A percentile compares a stretch with the other conserved stretches of the same genome.
Evolutionary conservation across 495 filamentous ascomycete genomes (phyloP).

Genomic region (Podospora tetraspora): DNA sequence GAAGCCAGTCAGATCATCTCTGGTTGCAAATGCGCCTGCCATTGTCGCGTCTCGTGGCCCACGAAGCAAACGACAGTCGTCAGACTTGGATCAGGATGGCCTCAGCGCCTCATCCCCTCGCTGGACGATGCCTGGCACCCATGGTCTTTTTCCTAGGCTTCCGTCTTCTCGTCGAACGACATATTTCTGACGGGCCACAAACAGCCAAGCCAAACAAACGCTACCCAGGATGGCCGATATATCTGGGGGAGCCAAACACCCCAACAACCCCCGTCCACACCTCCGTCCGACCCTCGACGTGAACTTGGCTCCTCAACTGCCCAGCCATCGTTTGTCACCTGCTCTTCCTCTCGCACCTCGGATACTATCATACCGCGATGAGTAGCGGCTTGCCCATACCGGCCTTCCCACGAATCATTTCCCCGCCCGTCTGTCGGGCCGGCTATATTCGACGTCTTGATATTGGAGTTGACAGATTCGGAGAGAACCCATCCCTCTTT

Average conservation of each 20-base stretch:
- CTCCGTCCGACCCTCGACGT: neutral
- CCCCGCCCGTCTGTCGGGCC: neutral
- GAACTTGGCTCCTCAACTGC: neutral
- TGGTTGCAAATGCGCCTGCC: too few relatives aligned
- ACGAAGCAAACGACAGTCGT: neutral
- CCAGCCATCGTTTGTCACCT: neutral
- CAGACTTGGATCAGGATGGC: neutral
- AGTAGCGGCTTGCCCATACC: neutral
- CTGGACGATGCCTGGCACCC: neutral
- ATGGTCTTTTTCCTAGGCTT: neutral
- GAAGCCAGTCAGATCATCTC: too few relatives aligned
- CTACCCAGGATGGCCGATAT: neutral
- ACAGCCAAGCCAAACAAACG: neutral
- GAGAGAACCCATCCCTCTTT: neutral
- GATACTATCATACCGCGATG: neutral
- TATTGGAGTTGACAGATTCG: neutral
- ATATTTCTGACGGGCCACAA: neutral
- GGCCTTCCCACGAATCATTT: neutral
- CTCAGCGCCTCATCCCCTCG: neutral
- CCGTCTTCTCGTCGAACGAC: neutral
- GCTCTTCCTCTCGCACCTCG: neutral
- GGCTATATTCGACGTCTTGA: neutral
- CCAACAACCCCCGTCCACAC: neutral
- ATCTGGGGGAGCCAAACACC: neutral
- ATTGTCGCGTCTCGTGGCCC: too few relatives aligned